Evolutionary conservation across 1,139 yeast species (phyloP), one percentile per base, ranked within the genome.

Genomic region (Eremothecium cymbalariae): DNA sequence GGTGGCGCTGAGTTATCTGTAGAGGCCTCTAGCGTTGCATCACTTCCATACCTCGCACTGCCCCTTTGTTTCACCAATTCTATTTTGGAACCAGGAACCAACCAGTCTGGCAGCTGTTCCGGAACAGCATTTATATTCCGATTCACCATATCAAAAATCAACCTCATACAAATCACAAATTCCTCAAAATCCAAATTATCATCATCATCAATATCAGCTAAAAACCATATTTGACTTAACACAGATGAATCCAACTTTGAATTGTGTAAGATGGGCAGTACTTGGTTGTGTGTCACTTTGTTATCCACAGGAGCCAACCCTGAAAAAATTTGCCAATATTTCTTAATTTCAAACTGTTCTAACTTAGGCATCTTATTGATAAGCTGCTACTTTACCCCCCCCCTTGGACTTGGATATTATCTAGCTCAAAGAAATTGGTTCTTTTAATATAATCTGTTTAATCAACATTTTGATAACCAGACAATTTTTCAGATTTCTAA

Each of bases 241-340:
- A 85, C 77, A 23, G 72, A 70, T 41, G 85, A 86, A 36, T 74
- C 72, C 40, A 90, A 71, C 46, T 86, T 80, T 22, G 95, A 84
- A 63, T 90, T 90, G 60, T 84, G 85, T 51, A 90, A 72, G 32
- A 90, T 93, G 1, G 88, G 78, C 23, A 84, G 74, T 11, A 88
- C 94, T 56, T 82, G 77, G 40, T 82, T 93, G 28, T 95, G 95
- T 15, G 81, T 70, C 20, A 90, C 70, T 53, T 79, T 77, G 50
- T 86, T 88, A 41, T 73, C 72, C 18, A 64, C 73, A 0, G 98
- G 98, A 44, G 74, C 73, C 48, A 90, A 71, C 7, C 95, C 95
- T 46, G 82, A 77, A 65, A 90, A 90, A 38, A 90, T 86, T 60
- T 90, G 95, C 97, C 97, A 90, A 67, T 85, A 90, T 63, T 88